These are phyloP conservation scores for Candida verbasci DNA, from an alignment of 805 yeast species.

Conservation along the genomic window DNA sequence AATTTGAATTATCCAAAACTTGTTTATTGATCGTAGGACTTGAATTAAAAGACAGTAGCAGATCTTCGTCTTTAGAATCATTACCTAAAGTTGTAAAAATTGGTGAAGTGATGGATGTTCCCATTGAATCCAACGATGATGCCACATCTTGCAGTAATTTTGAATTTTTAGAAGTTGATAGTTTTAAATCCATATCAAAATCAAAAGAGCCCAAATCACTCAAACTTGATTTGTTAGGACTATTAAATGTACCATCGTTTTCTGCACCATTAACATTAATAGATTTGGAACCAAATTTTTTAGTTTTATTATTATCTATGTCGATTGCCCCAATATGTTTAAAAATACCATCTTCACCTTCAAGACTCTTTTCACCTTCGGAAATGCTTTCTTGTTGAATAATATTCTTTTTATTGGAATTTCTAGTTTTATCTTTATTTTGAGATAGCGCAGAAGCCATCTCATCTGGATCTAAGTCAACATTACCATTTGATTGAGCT, in stretches of 20 bases:
- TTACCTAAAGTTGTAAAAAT: constrained; percentile 29
- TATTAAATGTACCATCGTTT: not conserved
- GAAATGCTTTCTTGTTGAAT: not conserved
- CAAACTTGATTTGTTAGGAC: constrained; percentile 3
- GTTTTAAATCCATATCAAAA: constrained; percentile 41
- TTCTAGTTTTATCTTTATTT: constrained; percentile 3
- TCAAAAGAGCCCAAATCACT: constrained; percentile 13
- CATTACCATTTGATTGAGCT: constrained; percentile 25
- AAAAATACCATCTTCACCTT: constrained; percentile 4
- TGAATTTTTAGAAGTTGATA: constrained; percentile 42
- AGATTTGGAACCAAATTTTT: constrained; percentile 1
- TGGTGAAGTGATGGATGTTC: constrained; percentile 29
- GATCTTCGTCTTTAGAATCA: constrained; percentile 29
- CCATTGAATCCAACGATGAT: constrained; percentile 37
- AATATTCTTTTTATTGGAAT: not conserved
- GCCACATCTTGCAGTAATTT: constrained; percentile 5
- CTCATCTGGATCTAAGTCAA: constrained; percentile 36
- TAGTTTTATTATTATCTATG: constrained; percentile 4
- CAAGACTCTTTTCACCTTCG: not conserved
- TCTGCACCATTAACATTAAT: not conserved
- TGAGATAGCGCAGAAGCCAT: constrained; percentile 40
- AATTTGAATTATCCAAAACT: constrained; percentile 2
- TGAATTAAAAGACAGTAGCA: constrained; percentile 34
- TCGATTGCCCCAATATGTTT: constrained; percentile 6
- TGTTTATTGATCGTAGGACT: constrained; percentile 11